These are phyloP conservation scores for Neurospora tetrasperma DNA, from an alignment of 495 filamentous ascomycete genomes.

Conservation along the genomic window DNA sequence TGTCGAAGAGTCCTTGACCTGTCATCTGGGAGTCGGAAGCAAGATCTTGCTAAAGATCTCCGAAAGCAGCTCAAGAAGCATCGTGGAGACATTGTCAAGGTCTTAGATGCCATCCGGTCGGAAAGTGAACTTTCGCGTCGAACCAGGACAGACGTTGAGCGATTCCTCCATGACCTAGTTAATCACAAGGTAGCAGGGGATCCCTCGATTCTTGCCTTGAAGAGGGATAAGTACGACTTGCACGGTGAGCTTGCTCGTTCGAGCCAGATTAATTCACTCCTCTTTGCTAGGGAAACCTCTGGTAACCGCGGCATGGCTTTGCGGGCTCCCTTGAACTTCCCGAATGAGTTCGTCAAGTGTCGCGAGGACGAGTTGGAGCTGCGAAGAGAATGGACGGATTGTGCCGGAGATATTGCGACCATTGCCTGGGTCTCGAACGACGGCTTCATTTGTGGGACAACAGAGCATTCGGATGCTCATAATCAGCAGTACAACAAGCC, in stretches of 20 bases:
- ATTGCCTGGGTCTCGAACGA: constrained; percentile 45
- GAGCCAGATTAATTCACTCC: constrained; percentile 20
- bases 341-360: constrained; percentile 26
- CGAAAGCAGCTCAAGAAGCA: constrained; percentile 6
- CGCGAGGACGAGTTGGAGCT: constrained; percentile 36
- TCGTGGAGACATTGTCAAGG: not conserved
- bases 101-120: constrained; percentile 1
- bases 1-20: not conserved
- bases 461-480: constrained; percentile 59
- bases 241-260: constrained; percentile 17
- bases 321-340: constrained; percentile 27
- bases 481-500: constrained; percentile 79
- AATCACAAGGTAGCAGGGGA: constrained; percentile 6
- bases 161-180: constrained; percentile 26
- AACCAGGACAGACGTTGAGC: constrained; percentile 19
- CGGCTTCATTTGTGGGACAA: constrained; percentile 53
- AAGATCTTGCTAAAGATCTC: constrained; percentile 18
- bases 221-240: constrained; percentile 16
- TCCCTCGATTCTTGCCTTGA: constrained; percentile 17
- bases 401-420: constrained; percentile 49
- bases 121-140: constrained; percentile 4
- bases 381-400: constrained; percentile 40
- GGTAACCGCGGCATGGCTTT: constrained; percentile 23
- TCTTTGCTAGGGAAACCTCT: constrained; percentile 31
- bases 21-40: not conserved